phyloP scores from a whole-genome alignment of 495 filamentous ascomycete species.

The Stereocaulon alpinum region DNA sequence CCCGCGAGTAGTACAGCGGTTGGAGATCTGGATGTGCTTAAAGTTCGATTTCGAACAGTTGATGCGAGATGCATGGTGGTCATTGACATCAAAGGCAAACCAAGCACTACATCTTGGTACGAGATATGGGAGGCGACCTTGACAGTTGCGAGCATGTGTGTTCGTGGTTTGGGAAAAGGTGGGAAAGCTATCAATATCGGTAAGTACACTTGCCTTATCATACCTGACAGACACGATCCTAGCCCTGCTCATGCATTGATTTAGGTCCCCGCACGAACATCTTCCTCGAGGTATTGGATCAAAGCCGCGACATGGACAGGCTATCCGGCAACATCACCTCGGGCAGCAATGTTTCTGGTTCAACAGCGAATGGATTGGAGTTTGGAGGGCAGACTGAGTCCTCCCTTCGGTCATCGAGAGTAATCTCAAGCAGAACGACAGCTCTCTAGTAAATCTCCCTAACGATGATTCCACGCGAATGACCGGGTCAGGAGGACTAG shows the following conservation, averaged over 20 bases:
- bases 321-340: background rate
- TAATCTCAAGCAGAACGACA: background rate
- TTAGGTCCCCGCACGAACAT: conserved; percentile 4
- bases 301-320: background rate
- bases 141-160: background rate
- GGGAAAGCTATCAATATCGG: background rate
- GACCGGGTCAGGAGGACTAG: no score
- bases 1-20: background rate
- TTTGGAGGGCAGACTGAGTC: background rate
- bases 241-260: background rate
- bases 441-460: background rate
- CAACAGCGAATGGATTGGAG: background rate
- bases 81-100: background rate
- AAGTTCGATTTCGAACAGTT: background rate
- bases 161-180: background rate
- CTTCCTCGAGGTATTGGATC: background rate
- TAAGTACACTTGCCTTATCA: background rate
- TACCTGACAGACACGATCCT: no score
- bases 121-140: conserved; percentile 11
- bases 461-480: background rate
- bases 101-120: conserved; percentile 6
- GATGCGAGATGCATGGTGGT: conserved; percentile 4
- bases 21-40: no score
- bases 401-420: no score
- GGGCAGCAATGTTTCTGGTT: background rate